Evolutionary conservation across 1,284 basidiomycete genomes (phyloP).

Genomic region (Megacollybia platyphylla): DNA sequence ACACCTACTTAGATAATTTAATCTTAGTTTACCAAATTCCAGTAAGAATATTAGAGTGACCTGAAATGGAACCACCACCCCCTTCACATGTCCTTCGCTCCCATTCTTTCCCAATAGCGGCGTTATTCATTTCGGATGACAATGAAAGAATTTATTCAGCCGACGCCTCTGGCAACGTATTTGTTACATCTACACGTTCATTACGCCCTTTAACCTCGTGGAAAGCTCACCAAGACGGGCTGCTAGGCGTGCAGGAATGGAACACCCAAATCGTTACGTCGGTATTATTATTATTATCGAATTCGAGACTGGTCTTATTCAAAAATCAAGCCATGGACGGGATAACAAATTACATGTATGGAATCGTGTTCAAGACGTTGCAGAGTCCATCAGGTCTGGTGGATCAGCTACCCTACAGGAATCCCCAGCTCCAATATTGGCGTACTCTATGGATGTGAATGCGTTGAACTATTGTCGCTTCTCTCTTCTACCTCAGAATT

Average conservation of each 20-base stretch:
- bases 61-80: slow-evolving; percentile 20
- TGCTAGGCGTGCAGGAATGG: slow-evolving; percentile 73
- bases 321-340: slow-evolving; percentile 55
- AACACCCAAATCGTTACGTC: slow-evolving; percentile 59
- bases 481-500: slow-evolving; percentile 25
- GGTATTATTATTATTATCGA: slow-evolving; percentile 7
- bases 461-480: slow-evolving; percentile 86
- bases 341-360: slow-evolving; percentile 77
- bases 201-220: slow-evolving; percentile 63
- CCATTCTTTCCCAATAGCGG: slow-evolving; percentile 49
- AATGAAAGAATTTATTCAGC: slow-evolving; percentile 75
- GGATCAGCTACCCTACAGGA: slow-evolving; percentile 41
- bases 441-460: slow-evolving; percentile 72
- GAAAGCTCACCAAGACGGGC: slow-evolving; percentile 65
- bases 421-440: slow-evolving; percentile 34
- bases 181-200: slow-evolving; percentile 59
- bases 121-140: slow-evolving; percentile 47
- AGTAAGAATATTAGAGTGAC: no score
- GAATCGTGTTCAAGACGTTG: slow-evolving; percentile 33
- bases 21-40: no score
- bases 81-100: slow-evolving; percentile 68
- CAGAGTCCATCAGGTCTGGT: slow-evolving; percentile 29
- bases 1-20: no score
- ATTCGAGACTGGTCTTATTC: slow-evolving; percentile 1
- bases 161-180: slow-evolving; percentile 61